phyloP scores from a whole-genome alignment of 768 basidiomycete genomes.

The Termitomyces titanicus region DNA sequence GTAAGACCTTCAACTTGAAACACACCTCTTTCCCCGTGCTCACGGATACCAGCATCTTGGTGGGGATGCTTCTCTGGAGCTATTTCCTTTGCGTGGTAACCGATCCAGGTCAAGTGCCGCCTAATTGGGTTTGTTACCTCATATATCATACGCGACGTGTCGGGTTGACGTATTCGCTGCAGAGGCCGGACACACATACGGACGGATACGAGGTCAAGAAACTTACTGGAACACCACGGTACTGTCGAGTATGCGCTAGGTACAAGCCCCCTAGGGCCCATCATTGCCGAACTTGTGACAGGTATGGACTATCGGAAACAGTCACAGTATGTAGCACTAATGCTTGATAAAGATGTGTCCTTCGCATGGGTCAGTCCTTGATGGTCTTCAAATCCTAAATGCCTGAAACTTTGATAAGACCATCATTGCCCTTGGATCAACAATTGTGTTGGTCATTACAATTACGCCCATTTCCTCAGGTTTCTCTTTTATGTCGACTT shows the following conservation, averaged over 20 bases:
- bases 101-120: slow-evolving; percentile 83
- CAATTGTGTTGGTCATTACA: slow-evolving; percentile 92
- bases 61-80: slow-evolving; percentile 81
- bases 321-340: slow-evolving; percentile 1
- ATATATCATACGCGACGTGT: background rate
- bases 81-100: slow-evolving; percentile 82
- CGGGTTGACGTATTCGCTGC: slow-evolving; percentile 5
- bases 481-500: slow-evolving; percentile 92
- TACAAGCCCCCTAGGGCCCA: slow-evolving; percentile 90
- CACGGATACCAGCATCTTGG: slow-evolving; percentile 53
- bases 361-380: slow-evolving; percentile 77
- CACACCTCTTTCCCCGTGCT: slow-evolving; percentile 5
- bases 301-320: slow-evolving; percentile 21
- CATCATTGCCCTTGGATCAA: slow-evolving; percentile 94
- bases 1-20: slow-evolving; percentile 41
- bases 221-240: slow-evolving; percentile 76
- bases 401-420: slow-evolving; percentile 39
- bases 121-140: slow-evolving; percentile 58
- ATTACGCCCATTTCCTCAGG: slow-evolving; percentile 85
- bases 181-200: slow-evolving; percentile 72
- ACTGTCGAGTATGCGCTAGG: slow-evolving; percentile 80
- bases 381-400: background rate
- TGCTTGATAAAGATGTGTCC: slow-evolving; percentile 55
- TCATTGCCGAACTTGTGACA: slow-evolving; percentile 87
- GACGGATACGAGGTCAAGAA: slow-evolving; percentile 91